Base-by-base conservation (phyloP, 2,329 filamentous ascomycete species). In the Cadophora sp. region DNA sequence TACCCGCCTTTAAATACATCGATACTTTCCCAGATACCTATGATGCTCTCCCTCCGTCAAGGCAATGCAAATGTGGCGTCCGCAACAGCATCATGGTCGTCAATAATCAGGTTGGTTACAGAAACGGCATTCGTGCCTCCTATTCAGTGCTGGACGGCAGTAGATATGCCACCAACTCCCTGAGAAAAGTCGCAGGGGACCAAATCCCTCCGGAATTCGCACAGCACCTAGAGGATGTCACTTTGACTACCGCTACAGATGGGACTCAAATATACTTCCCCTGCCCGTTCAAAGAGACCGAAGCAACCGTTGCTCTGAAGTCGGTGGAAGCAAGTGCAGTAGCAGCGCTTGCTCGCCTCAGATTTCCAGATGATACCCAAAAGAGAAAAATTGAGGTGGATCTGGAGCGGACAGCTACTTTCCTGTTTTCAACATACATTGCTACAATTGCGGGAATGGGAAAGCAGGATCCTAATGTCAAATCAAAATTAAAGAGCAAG, bases 371-470 rank as follows among this genome's bases (percentile, higher is more conserved):
- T 74, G 84, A 82, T n/a, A 71, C 77, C 27, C 70, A 75, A 50
- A 70, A 75, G 46, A 80, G 83, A 56, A 78, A 78, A 58, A 83
- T 87, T 65, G 78, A 79, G 29, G 81, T 89, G 29, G 83, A 87
- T 71, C 75, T 86, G n/a, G 86, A 85, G 72, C 81, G 81, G 72
- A 82, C 85, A 22, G 83, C 86, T 2, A 83, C 82, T 37, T 89
- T 88, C 70, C 75, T 89, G 19, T 87, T 88, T 77, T 87, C 85
- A 12, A 84, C 86, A 1, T 88, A 89, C 69, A 77, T 89, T 53
- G 83, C 84, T 48, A 87, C 83, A 11, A 80, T 89, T 55, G 84
- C 83, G 26, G 85, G 85, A 27, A 80, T 86, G 75, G 80, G 80
- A 60, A 86, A 85, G 72, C 77, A 78, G 46, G 78, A 85, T 69